Evolutionary conservation across 352 stramenopile species (phyloP).

Genomic region (Aphanomyces invadans): DNA sequence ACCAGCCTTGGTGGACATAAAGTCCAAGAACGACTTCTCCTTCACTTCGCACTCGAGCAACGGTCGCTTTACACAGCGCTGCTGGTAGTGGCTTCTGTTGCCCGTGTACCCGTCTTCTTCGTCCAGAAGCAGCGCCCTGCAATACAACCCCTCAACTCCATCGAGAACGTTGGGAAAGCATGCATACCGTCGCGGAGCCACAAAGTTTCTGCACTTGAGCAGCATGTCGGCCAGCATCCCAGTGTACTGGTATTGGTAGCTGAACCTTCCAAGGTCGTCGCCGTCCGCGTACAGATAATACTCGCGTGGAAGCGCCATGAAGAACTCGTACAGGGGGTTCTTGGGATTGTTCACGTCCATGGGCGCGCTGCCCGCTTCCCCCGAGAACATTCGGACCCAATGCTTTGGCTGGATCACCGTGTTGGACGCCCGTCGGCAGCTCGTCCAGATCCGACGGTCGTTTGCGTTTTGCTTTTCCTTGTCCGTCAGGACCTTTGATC

Average conservation of each 20-base stretch:
- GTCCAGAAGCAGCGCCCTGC: background rate
- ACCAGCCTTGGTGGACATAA: background rate
- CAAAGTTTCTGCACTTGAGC: conserved; percentile 32
- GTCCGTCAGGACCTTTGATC: background rate
- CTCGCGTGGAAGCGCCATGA: conserved; percentile 19
- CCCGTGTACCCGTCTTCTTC: background rate
- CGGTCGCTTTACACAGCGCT: background rate
- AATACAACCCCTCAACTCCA: background rate
- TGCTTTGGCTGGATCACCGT: background rate
- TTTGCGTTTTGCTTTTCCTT: background rate
- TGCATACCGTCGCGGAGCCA: background rate
- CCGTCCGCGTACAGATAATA: conserved; percentile 4
- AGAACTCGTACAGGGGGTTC: conserved; percentile 28
- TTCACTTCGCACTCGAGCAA: background rate
- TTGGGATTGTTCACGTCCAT: background rate
- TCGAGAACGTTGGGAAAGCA: background rate
- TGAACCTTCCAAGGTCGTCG: conserved; percentile 50
- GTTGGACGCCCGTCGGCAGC: background rate
- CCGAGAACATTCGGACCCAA: background rate
- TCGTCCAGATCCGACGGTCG: background rate
- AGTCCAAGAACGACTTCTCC: background rate
- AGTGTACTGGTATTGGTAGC: conserved; percentile 67
- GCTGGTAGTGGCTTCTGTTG: background rate
- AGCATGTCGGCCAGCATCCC: conserved; percentile 44
- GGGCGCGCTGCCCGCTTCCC: background rate